phyloP scores from a whole-genome alignment of 75 land plant genomes.

The Pinus tabuliformis region DNA sequence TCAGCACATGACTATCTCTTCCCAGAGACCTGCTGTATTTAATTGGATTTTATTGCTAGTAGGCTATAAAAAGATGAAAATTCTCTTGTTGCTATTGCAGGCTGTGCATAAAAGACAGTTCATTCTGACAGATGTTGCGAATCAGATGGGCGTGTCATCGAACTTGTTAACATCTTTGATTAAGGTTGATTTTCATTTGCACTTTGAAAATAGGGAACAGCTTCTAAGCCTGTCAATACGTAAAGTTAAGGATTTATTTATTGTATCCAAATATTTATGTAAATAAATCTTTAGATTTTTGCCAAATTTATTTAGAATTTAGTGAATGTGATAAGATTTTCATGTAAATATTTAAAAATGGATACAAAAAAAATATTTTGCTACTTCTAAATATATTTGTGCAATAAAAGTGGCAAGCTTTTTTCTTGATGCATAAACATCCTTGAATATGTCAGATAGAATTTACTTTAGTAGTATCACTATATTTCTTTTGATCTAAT shows the following conservation, averaged over 20 bases:
- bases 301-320: too few species aligned
- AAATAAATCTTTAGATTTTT: background rate
- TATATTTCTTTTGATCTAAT: too few species aligned
- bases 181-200: background rate
- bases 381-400: background rate
- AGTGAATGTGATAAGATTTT: background rate
- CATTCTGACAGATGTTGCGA: conserved; percentile 30
- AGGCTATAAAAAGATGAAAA: background rate
- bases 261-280: background rate
- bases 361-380: background rate
- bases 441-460: too few species aligned
- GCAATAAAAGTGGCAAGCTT: too few species aligned
- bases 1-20: background rate
- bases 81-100: conserved; percentile 23
- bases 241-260: background rate
- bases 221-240: background rate
- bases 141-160: conserved; percentile 34
- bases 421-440: too few species aligned
- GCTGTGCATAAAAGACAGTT: conserved; percentile 41
- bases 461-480: too few species aligned
- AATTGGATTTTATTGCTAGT: background rate
- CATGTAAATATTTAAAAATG: background rate
- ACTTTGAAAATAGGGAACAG: background rate
- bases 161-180: conserved; percentile 18
- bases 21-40: background rate